A percentile compares a stretch with the other conserved stretches of the same genome.
phyloP scores from a whole-genome alignment of 345 rosid genomes.

The Populus pruinosa region DNA sequence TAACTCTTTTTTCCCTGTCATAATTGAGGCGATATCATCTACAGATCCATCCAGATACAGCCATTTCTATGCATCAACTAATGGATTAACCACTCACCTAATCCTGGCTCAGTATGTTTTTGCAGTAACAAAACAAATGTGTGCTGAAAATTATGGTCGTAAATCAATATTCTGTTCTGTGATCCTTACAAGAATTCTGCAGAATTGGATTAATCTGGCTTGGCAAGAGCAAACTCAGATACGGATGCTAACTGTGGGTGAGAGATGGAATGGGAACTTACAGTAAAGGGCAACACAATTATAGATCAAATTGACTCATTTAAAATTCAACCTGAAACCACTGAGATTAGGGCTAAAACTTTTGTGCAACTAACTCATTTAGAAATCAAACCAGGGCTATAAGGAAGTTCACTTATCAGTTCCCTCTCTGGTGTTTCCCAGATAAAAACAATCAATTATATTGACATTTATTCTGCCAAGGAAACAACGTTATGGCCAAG shows the following conservation, averaged over 20 bases:
- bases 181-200: background rate
- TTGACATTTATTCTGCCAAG: background rate
- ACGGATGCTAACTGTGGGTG: background rate
- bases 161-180: background rate
- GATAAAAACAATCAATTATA: background rate
- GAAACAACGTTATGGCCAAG: background rate
- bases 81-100: background rate
- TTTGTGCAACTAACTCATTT: background rate
- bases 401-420: background rate
- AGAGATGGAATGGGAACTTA: background rate
- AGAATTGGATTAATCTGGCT: background rate
- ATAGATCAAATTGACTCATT: background rate
- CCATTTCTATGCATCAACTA: too few species aligned
- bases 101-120: background rate
- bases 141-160: background rate
- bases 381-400: background rate
- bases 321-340: background rate
- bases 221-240: background rate
- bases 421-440: background rate
- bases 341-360: background rate
- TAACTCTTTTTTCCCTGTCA: too few species aligned
- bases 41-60: too few species aligned
- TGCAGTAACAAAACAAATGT: background rate
- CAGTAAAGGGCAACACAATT: background rate
- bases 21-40: too few species aligned